Base-by-base conservation (phyloP, 1,284 basidiomycete species). In the Vanrija humicola region DNA sequence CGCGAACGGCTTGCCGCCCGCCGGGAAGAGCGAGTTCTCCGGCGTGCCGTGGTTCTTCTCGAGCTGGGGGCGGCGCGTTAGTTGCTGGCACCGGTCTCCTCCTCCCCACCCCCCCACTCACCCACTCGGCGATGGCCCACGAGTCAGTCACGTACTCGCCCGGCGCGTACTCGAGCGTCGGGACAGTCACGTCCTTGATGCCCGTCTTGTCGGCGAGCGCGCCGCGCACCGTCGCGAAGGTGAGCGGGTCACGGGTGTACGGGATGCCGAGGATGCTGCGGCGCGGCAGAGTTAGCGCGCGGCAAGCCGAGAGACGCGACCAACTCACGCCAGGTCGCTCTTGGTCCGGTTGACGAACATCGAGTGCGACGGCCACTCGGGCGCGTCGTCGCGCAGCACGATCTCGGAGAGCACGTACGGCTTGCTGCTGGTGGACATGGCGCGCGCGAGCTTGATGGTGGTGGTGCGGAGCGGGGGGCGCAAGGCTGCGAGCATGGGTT, bases 41-140 rank as follows among this genome's bases (percentile, higher is more conserved):
- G 46, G 38, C 12, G 28, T 28, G 28, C 34, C 34, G 29, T 54
- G 40, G 6, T 25, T 8, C 7, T 40, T 48, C 28, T 54, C 46
- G 40, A 54, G 46, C 46, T 54, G 51, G 28, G 7, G 28, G 28
- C 5, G 21, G 3, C n/a, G 9, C 15, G 26, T 14, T 19, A 38
- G 46, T 2, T 26, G n/a, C 23, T 6, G 23, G 3, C 44, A 29
- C 6, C 23, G 23, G 6, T 2, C 28, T 16, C 26, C 19, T 19
- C n/a, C 7, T 19, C 16, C 12, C 18, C 16, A 1, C 9, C 1
- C 9, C n/a, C 1, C 12, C 34, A 61, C 64, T 61, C 50, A 69
- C 65, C 25, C 54, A 64, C 48, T 66, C 61, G 4, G 67, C 67
- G 48, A 69, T 65, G 25, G 53, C 55, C 54, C 54, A 64, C n/a